Conservation (phyloP, 2,329 filamentous ascomycete genomes). For the Talaromyces sp. region DNA sequence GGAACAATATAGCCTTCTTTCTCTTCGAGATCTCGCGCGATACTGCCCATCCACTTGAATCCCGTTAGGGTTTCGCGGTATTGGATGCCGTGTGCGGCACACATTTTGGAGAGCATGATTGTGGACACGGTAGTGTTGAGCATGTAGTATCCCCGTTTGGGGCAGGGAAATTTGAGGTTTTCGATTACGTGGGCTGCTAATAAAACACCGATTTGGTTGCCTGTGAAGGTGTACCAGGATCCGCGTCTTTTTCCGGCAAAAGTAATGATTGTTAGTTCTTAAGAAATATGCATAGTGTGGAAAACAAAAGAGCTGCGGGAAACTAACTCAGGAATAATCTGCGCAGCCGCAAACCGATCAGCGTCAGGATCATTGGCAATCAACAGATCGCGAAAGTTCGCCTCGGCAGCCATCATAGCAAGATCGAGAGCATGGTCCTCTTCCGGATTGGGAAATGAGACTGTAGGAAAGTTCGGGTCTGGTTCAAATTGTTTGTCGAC, state of each 20-base stretch:
- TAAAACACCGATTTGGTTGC: constrained; percentile 64
- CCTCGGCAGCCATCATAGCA: constrained; percentile 56
- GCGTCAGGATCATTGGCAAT: constrained; percentile 66
- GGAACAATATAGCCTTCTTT: constrained; percentile 51
- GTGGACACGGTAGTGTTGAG: constrained; percentile 64
- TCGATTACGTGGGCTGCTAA: constrained; percentile 59
- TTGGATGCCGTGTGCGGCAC: constrained; percentile 54
- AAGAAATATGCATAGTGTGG: no score
- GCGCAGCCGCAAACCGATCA: constrained; percentile 62
- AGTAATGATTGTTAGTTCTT: not conserved
- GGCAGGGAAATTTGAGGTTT: constrained; percentile 35
- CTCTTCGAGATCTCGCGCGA: constrained; percentile 52
- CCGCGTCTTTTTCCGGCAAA: constrained; percentile 34
- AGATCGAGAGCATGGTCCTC: constrained; percentile 62
- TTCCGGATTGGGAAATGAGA: constrained; percentile 65
- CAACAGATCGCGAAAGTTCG: constrained; percentile 51
- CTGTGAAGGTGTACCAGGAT: constrained; percentile 61
- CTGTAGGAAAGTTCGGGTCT: constrained; percentile 63
- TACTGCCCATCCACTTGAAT: constrained; percentile 68
- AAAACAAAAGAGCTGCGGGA: no score
- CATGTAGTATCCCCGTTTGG: constrained; percentile 51
- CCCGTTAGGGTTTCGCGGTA: constrained; percentile 64
- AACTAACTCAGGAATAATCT: constrained; percentile 52
- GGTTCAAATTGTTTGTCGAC: constrained; percentile 54
- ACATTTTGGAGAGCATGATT: constrained; percentile 61